These are phyloP conservation scores for Plectosphaerella cucumerina DNA, from an alignment of 2,329 filamentous ascomycete species.

Conservation along the genomic window DNA sequence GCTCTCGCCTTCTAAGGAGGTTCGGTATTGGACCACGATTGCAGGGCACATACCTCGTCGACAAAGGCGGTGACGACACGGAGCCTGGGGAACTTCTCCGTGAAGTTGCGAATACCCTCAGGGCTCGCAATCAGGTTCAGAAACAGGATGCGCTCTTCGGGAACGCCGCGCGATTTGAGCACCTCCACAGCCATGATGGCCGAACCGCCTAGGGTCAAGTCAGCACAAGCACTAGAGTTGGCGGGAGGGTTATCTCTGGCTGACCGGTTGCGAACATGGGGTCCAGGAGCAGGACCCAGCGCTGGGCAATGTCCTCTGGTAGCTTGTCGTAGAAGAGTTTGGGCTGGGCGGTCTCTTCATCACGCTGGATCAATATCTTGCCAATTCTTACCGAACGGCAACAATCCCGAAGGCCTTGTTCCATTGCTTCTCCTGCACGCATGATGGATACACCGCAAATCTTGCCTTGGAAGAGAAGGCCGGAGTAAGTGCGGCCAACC, in stretches of 20 bases:
- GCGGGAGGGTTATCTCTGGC: constrained; percentile 12
- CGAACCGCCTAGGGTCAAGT: constrained; percentile 64
- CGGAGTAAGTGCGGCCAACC: constrained; percentile 80
- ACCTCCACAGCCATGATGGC: constrained; percentile 97
- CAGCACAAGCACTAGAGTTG: background rate
- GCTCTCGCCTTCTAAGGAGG: background rate
- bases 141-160: constrained; percentile 93
- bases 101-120: constrained; percentile 85
- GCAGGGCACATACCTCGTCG: constrained; percentile 56
- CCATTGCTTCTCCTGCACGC: constrained; percentile 97
- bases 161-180: constrained; percentile 82
- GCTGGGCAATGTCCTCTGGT: constrained; percentile 83
- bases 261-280: constrained; percentile 98
- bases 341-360: constrained; percentile 89
- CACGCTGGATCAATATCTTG: constrained; percentile 96
- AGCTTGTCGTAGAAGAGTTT: constrained; percentile 98
- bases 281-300: constrained; percentile 92
- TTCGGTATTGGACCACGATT: background rate
- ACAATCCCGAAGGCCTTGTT: constrained; percentile 92
- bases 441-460: constrained; percentile 99
- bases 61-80: constrained; percentile 94
- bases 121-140: constrained; percentile 97
- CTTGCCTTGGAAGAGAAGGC: constrained; percentile 94
- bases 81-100: constrained; percentile 81
- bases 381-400: constrained; percentile 97